Conservation (phyloP, 441 rosid species). For the Pelargonium citronellum region DNA sequence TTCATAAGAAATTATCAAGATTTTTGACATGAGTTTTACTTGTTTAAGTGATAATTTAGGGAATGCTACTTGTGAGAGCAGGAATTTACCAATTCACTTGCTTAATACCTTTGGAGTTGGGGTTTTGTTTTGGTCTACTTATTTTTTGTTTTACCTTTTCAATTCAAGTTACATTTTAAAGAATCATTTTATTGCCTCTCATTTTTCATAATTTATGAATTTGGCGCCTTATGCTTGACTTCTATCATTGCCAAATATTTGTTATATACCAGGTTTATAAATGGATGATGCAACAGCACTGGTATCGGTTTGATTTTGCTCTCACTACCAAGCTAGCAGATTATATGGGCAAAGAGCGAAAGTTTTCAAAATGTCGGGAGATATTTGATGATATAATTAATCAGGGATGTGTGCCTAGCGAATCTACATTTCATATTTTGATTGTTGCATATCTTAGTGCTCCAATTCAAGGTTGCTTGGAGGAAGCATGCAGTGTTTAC, state of each 20-base stretch:
- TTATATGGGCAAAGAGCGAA: slow-evolving; percentile 73
- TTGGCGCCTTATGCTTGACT: not conserved
- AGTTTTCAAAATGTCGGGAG: slow-evolving; percentile 67
- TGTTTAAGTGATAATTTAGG: no score
- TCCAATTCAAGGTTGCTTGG: slow-evolving; percentile 54
- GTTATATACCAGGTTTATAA: slow-evolving; percentile 58
- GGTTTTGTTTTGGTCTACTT: no score
- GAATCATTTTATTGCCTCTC: not conserved
- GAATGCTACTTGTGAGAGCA: no score
- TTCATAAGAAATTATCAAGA: no score
- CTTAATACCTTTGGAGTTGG: no score
- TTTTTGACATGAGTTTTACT: no score
- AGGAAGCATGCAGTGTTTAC: slow-evolving; percentile 77
- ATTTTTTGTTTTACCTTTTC: slow-evolving; percentile 6
- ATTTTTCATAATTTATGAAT: not conserved
- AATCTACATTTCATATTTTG: slow-evolving; percentile 78
- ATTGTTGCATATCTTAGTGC: slow-evolving; percentile 72
- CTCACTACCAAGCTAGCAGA: slow-evolving; percentile 83
- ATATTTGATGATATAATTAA: slow-evolving; percentile 71
- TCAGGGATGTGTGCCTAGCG: slow-evolving; percentile 83
- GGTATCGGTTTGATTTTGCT: slow-evolving; percentile 81
- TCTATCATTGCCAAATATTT: slow-evolving; percentile 12
- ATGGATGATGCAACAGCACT: slow-evolving; percentile 86
- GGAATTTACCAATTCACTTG: no score
- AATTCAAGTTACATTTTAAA: not conserved